Base-by-base conservation (phyloP, 2,329 filamentous ascomycete genomes). In the Metarhizium anisopliae region DNA sequence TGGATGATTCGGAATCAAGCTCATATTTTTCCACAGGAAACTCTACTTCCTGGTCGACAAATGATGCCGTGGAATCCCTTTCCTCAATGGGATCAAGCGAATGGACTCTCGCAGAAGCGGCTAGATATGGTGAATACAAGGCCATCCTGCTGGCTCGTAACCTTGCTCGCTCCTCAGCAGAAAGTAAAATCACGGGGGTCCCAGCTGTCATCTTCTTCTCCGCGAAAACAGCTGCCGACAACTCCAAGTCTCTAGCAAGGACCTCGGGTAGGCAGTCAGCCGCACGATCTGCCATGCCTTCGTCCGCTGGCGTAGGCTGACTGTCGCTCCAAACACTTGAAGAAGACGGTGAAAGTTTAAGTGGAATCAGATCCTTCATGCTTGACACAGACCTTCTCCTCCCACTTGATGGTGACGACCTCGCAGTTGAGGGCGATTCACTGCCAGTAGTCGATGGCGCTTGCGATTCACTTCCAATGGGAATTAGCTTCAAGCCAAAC, bases 141-240 rank as follows among this genome's bases (percentile, higher is more conserved):
- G 51, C 30, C 45, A 43, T 50, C n/a, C 56, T 60, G 49, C 53
- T 51, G 13, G 36, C 59, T 30, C 60, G 58, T 40, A 50, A 54
- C 35, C 56, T 58, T 20, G 51, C 57, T 38, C 59, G 59, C 53
- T 68, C 67, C 6, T 67, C 64, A 16, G 63, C 64, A 5, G 69
- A 69, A 16, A 77, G 63, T 3, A 66, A 63, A 40, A 66, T 66
- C 11, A 67, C 66, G 1, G 80, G 80, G 8, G 70, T 62, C 8
- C 80, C 80, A 25, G 79, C 74, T 6, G 79, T 80, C 73, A 82
- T 76, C 56, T 75, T 76, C 62, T 70, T 78, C 14, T 77, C 72
- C 30, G 68, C 67, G 55, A 82, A 83, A 30, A 80, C 63, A 10
- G 70, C 67, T 52, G 70, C 70, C 18, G 77, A 81, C 25, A 71